Conservation (phyloP, 306 rosid species). For the Albizia julibrissin region DNA sequence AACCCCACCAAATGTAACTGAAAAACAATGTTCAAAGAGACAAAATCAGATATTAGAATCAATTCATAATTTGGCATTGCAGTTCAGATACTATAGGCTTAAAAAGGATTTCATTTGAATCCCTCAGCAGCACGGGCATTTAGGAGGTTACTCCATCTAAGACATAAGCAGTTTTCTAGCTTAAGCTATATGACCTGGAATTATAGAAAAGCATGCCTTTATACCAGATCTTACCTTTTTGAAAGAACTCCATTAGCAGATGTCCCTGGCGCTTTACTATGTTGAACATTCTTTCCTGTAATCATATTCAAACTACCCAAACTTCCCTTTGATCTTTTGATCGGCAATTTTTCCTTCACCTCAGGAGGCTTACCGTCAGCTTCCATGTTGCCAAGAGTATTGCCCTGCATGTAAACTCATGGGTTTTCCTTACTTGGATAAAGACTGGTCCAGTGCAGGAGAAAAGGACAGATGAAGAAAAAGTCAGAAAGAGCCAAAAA, state of each 20-base stretch:
- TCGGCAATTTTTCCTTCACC: slow-evolving; percentile 88
- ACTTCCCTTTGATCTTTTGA: slow-evolving; percentile 98
- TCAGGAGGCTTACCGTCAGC: slow-evolving; percentile 84
- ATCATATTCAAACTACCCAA: slow-evolving; percentile 96
- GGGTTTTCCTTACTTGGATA: slow-evolving; percentile 34
- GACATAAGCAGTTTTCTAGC: slow-evolving; percentile 4
- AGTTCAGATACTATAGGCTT: slow-evolving; percentile 23
- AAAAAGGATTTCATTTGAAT: slow-evolving; percentile 15
- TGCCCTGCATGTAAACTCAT: slow-evolving; percentile 66
- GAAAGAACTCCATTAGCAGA: slow-evolving; percentile 82
- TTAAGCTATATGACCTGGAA: slow-evolving; percentile 23
- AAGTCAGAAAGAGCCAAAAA: not conserved
- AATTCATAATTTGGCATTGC: slow-evolving; percentile 22
- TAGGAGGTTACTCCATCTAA: slow-evolving; percentile 13
- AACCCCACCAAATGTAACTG: not conserved
- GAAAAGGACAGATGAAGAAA: slow-evolving; percentile 18
- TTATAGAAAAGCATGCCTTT: slow-evolving; percentile 5
- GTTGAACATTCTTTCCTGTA: slow-evolving; percentile 88
- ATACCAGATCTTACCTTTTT: slow-evolving; percentile 65
- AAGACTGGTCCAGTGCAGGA: slow-evolving; percentile 22
- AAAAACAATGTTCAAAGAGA: not conserved
- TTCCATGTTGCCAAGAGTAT: slow-evolving; percentile 78
- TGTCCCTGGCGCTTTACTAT: slow-evolving; percentile 70
- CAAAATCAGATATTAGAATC: not conserved
- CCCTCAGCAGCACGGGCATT: not conserved